Conservation (phyloP, 2,329 filamentous ascomycete genomes). For the Harringtonia lauricola region DNA sequence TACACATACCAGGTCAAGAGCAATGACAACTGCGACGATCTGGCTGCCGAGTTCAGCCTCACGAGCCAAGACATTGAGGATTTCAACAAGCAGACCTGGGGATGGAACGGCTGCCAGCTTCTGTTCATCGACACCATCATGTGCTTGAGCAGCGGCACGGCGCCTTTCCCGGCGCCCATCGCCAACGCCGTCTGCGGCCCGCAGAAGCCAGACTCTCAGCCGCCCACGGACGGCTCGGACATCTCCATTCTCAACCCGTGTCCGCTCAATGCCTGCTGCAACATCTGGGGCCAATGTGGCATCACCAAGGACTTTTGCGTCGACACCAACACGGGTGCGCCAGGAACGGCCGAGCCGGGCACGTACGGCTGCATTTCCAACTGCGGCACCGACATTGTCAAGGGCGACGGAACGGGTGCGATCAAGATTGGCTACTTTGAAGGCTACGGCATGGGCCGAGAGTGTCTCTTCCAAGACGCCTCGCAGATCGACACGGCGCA, state of each 20-base stretch:
- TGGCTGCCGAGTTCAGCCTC: conserved; percentile 14
- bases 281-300: conserved; percentile 33
- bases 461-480: conserved; percentile 19
- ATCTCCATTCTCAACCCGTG: conserved; percentile 18
- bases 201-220: conserved; percentile 17
- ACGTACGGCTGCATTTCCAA: conserved; percentile 28
- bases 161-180: conserved; percentile 21
- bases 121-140: conserved; percentile 17
- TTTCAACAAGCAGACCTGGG: conserved; percentile 26
- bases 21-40: conserved; percentile 19
- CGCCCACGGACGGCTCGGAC: conserved; percentile 8
- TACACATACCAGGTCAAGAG: conserved; percentile 18
- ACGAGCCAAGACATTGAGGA: neutral
- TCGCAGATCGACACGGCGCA: conserved; percentile 11
- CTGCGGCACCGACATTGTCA: conserved; percentile 24
- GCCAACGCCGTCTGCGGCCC: conserved; percentile 23
- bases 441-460: conserved; percentile 18
- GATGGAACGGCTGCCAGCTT: conserved; percentile 18
- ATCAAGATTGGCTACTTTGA: conserved; percentile 24
- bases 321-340: conserved; percentile 1
- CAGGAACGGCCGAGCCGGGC: conserved; percentile 21
- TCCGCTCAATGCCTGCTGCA: conserved; percentile 18
- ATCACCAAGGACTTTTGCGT: conserved; percentile 30
- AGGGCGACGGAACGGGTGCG: neutral
- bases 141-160: conserved; percentile 22